Evolutionary conservation across 108 stramenopile genomes (phyloP).

Genomic region (Stephanodiscus minutulus): DNA sequence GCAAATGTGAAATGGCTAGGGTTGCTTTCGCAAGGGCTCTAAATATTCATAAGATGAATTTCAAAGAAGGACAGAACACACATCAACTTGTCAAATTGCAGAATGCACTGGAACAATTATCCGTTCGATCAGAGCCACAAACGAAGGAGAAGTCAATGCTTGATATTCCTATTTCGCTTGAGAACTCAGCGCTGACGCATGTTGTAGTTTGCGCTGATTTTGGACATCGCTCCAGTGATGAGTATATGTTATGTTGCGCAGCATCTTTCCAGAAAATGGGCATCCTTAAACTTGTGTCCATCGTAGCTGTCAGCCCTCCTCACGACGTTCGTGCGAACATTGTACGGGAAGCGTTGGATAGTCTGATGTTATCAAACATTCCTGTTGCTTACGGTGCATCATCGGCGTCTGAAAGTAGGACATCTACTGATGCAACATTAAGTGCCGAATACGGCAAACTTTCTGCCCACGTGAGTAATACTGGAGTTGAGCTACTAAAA

Average conservation of each 20-base stretch:
- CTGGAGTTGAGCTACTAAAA: constrained; percentile 35
- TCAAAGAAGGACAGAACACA: constrained; percentile 24
- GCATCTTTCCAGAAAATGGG: constrained; percentile 39
- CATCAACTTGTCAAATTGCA: constrained; percentile 20
- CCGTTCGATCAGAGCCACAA: not conserved
- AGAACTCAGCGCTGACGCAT: constrained; percentile 16
- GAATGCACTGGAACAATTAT: constrained; percentile 10
- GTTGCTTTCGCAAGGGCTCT: constrained; percentile 36
- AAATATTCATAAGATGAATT: constrained; percentile 38
- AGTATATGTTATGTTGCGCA: constrained; percentile 32
- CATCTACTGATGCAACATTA: constrained; percentile 2
- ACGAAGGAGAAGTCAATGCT: not conserved
- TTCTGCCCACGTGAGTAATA: constrained; percentile 25
- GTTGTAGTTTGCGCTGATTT: constrained; percentile 41
- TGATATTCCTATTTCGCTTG: constrained; percentile 12
- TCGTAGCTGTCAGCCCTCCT: constrained; percentile 27
- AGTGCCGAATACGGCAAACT: constrained; percentile 25
- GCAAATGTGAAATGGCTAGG: constrained; percentile 21
- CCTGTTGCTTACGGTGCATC: constrained; percentile 32
- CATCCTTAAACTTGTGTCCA: constrained; percentile 31
- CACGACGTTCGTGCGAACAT: constrained; percentile 26
- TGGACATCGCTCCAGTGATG: constrained; percentile 33
- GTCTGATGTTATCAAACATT: constrained; percentile 30
- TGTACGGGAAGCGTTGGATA: constrained; percentile 38
- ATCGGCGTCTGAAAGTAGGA: not conserved